Base-by-base conservation (phyloP, 495 filamentous ascomycete genomes). In the Penicillium longicatenatum region DNA sequence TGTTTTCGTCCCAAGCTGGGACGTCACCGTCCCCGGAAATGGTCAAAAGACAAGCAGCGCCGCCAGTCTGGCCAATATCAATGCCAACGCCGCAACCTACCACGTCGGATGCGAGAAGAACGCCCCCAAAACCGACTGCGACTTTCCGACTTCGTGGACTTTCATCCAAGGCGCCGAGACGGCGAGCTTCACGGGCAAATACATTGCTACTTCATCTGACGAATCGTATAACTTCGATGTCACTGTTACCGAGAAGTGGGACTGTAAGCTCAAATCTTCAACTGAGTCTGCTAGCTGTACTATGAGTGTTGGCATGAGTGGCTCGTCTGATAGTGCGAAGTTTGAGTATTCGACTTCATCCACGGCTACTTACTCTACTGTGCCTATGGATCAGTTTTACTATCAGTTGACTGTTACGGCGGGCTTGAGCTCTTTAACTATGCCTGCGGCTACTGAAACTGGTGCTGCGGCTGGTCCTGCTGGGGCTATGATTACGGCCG, bases 271-370 rank as follows among this genome's bases (percentile, higher is more conserved):
- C 19, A 59, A 61, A 12, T 52, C 63, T 12, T 61, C 47, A 0
- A 63, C 63, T 8, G 54, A 51, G 43, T 63, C 60, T 2, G 63
- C 58, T 3, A 62, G 55, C 51, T 69, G 66, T 46, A 62, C 55
- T 1, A 66, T 69, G 60, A 66, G 63, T 39, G 33, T 50, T 0
- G 29, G 26, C 0, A 46, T 56, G 42, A 55, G 17, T 3, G 66
- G 60, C 0, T 44, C 52, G 7, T 0, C 29, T 11, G 30, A 58
- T 11, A 60, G 61, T 11, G 49, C 4, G 3, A 54, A 44, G 12
- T 41, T 21, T 12, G 26, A 5, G 2, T 53, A 49, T 39, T 56
- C 54, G 6, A 48, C 52, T 19, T 29, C 60, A 5, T 61, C 22
- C 17, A 47, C 24, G 22, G 30, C 52, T 14, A 57, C 49, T 17